A percentile compares a stretch with the other conserved stretches of the same genome.
These are phyloP conservation scores for Trichophyton rubrum DNA, from an alignment of 2,329 filamentous ascomycete genomes.

Conservation along the genomic window DNA sequence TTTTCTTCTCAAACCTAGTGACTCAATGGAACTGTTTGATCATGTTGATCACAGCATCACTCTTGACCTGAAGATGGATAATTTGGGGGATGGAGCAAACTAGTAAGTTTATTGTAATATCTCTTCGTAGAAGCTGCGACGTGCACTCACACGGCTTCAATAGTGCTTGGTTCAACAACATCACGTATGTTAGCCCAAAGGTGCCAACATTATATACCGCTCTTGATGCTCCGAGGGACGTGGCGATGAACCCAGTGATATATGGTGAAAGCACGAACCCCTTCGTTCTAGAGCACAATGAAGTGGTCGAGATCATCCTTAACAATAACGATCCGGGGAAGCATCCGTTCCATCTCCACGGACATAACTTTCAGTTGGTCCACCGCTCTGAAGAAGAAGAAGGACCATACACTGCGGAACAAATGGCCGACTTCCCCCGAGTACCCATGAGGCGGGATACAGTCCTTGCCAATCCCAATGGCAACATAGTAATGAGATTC, in stretches of 20 bases:
- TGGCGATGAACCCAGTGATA: conserved; percentile 7
- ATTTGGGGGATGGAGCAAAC: conserved; percentile 11
- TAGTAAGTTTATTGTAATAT: conserved; percentile 8
- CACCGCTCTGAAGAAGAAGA: conserved; percentile 7
- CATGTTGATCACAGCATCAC: conserved; percentile 10
- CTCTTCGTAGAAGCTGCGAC: neutral
- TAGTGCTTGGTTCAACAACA: conserved; percentile 11
- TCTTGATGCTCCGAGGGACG: conserved; percentile 6
- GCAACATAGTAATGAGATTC: conserved; percentile 42
- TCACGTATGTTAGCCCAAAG: conserved; percentile 9
- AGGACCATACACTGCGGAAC: conserved; percentile 24
- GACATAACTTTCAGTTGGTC: conserved; percentile 9
- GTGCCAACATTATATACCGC: conserved; percentile 9
- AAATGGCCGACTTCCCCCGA: conserved; percentile 23
- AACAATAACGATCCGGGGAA: conserved; percentile 10
- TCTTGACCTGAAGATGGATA: conserved; percentile 46
- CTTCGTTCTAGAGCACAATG: conserved; percentile 7
- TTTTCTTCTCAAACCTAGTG: conserved; percentile 31
- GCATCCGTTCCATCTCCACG: conserved; percentile 36
- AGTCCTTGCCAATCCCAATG: conserved; percentile 38
- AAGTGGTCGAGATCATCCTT: conserved; percentile 8
- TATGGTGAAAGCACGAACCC: conserved; percentile 8
- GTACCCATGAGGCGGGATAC: conserved; percentile 41
- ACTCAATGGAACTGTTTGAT: conserved; percentile 10
- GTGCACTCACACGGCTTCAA: neutral